phyloP scores from a whole-genome alignment of 805 yeast species.

The Kluyveromyces lactis region DNA sequence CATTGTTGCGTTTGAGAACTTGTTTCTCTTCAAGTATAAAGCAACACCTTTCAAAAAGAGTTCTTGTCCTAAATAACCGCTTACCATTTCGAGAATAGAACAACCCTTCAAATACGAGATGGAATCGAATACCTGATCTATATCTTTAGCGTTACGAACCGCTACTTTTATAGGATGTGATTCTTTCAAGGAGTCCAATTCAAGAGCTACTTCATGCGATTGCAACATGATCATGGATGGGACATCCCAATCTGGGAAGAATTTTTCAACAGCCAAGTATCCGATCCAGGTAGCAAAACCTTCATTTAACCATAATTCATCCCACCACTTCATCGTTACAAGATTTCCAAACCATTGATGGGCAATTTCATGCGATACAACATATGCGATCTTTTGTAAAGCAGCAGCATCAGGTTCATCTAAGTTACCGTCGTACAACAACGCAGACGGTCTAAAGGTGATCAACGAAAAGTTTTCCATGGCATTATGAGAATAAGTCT shows the following conservation, averaged over 20 bases:
- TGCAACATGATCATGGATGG: slow-evolving; percentile 48
- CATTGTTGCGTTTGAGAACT: slow-evolving; percentile 66
- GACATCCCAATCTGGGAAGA: slow-evolving; percentile 77
- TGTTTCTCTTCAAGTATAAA: slow-evolving; percentile 51
- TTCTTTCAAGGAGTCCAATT: slow-evolving; percentile 47
- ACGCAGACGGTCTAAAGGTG: slow-evolving; percentile 54
- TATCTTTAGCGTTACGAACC: slow-evolving; percentile 68
- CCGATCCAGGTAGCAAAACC: slow-evolving; percentile 89
- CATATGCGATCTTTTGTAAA: slow-evolving; percentile 71
- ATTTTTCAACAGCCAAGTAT: slow-evolving; percentile 55
- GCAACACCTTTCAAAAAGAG: slow-evolving; percentile 67
- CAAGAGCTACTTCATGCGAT: slow-evolving; percentile 31
- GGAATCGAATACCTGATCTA: slow-evolving; percentile 74
- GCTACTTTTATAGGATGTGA: slow-evolving; percentile 82
- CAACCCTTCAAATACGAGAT: slow-evolving; percentile 80
- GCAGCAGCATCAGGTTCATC: slow-evolving; percentile 32
- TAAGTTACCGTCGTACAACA: slow-evolving; percentile 30
- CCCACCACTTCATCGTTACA: slow-evolving; percentile 94
- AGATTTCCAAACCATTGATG: slow-evolving; percentile 90
- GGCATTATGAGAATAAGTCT: slow-evolving; percentile 72
- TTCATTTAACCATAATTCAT: slow-evolving; percentile 77
- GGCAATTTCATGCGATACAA: slow-evolving; percentile 78
- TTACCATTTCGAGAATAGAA: slow-evolving; percentile 67
- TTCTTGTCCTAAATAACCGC: slow-evolving; percentile 61
- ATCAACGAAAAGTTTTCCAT: slow-evolving; percentile 90